Base-by-base conservation (phyloP, 495 filamentous ascomycete species). In the Trichoderma reesei region DNA sequence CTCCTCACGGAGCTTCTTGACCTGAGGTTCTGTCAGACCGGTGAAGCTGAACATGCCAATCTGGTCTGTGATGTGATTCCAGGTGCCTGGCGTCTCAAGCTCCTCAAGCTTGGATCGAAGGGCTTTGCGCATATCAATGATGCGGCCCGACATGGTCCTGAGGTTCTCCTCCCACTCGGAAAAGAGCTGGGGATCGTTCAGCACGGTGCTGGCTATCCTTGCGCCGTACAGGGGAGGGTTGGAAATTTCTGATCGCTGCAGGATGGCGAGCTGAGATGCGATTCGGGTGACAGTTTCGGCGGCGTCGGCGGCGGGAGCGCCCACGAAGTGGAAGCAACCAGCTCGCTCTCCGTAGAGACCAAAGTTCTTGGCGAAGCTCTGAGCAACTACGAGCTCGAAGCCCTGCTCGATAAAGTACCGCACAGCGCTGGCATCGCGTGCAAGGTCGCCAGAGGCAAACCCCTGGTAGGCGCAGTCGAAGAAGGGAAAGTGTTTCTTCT, bases 41-140 rank as follows among this genome's bases (percentile, higher is more conserved):
- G 94, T 99, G 74, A 95, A 99, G 72, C 88, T 92, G 78, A 99
- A 99, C 94, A 99, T 99, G 70, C 94, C 94, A 74, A 99, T 99
- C 82, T 99, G 94, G 66, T 94, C 88, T 9, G 92, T 96, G 72
- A 99, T 96, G 75, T 99, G 94, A 64, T 90, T 88, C 94, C 94
- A 98, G 11, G 82, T 86, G 4, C 94, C 95, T 0, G 93, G 92
- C 1, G 94, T 97, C 3, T 83, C 86, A 38, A 91, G 72, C 67
- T 86, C 84, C 75, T 96, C 91, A 2, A 99, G 79, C 68, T 92
- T 90, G 63, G 75, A 73, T 14, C 89, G 80, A 67, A 99, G 72
- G 14, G 83, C 84, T 68, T 82, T 83, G 56, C 94, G 85, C 94
- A 97, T 98, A 69, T 85, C 83, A 63, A 87, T 90, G 71, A 99